Evolutionary conservation across 768 basidiomycete species (phyloP).

Genomic region (Boletus bicolor): DNA sequence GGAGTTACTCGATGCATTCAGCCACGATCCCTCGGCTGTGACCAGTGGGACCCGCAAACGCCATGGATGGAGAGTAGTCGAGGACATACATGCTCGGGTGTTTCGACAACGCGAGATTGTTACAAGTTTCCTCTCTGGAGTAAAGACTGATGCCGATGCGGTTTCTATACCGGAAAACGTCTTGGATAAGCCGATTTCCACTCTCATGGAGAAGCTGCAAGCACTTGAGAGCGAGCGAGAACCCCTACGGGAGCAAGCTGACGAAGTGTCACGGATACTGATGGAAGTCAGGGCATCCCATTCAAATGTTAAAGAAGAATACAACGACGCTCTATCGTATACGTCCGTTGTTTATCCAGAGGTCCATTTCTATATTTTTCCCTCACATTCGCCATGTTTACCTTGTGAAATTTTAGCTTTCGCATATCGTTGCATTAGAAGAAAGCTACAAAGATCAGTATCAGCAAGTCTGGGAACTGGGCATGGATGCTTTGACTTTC

Average conservation of each 20-base stretch:
- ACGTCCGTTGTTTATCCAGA: constrained; percentile 79
- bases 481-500: constrained; percentile 73
- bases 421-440: constrained; percentile 65
- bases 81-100: constrained; percentile 68
- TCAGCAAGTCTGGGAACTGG: constrained; percentile 79
- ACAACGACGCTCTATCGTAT: constrained; percentile 60
- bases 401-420: constrained; percentile 44
- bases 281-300: constrained; percentile 55
- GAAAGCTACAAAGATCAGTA: constrained; percentile 80
- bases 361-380: constrained; percentile 37
- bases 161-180: constrained; percentile 36
- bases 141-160: background rate
- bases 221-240: constrained; percentile 47
- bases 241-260: constrained; percentile 44
- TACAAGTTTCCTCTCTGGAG: constrained; percentile 40
- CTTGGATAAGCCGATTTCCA: constrained; percentile 52
- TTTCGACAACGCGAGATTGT: constrained; percentile 57
- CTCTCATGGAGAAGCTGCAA: constrained; percentile 48
- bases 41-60: constrained; percentile 60
- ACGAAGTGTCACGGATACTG: constrained; percentile 48
- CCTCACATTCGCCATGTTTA: background rate
- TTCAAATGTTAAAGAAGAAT: constrained; percentile 54
- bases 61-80: constrained; percentile 68
- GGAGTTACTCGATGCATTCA: constrained; percentile 71
- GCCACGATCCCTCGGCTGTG: constrained; percentile 75